Evolutionary conservation across 73 alveolate genomes (phyloP).

Genomic region (Paramecium tetraurelia): DNA sequence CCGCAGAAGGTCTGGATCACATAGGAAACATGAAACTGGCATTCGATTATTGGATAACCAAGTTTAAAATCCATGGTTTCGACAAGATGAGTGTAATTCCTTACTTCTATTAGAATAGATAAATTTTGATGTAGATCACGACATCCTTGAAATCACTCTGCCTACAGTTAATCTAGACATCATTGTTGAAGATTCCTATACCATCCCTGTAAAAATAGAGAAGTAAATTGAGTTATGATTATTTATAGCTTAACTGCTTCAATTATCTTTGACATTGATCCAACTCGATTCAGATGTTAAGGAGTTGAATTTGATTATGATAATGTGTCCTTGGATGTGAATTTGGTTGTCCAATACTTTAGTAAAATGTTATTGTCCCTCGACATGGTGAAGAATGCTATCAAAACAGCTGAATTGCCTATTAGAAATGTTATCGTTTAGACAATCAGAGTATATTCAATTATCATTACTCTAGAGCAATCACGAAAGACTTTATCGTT

Average conservation of each 20-base stretch:
- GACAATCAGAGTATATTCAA: neutral
- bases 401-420: slow-evolving; percentile 12
- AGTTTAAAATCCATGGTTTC: neutral
- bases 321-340: neutral
- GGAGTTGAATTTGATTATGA: slow-evolving; percentile 42
- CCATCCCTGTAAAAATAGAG: neutral
- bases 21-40: neutral
- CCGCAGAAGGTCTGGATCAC: slow-evolving; percentile 5
- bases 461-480: neutral
- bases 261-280: neutral
- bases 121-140: slow-evolving; percentile 28
- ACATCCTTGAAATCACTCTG: neutral
- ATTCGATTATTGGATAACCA: slow-evolving; percentile 16
- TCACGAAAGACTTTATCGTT: neutral
- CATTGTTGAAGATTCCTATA: neutral
- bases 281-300: neutral
- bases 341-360: slow-evolving; percentile 5
- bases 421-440: neutral
- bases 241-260: neutral
- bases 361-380: neutral
- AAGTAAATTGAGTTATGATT: neutral
- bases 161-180: neutral
- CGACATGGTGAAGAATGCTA: slow-evolving; percentile 11
- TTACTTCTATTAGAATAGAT: neutral
- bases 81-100: neutral